Evolutionary conservation across 495 filamentous ascomycete species (phyloP).

Genomic region (Tuber magnatum): DNA sequence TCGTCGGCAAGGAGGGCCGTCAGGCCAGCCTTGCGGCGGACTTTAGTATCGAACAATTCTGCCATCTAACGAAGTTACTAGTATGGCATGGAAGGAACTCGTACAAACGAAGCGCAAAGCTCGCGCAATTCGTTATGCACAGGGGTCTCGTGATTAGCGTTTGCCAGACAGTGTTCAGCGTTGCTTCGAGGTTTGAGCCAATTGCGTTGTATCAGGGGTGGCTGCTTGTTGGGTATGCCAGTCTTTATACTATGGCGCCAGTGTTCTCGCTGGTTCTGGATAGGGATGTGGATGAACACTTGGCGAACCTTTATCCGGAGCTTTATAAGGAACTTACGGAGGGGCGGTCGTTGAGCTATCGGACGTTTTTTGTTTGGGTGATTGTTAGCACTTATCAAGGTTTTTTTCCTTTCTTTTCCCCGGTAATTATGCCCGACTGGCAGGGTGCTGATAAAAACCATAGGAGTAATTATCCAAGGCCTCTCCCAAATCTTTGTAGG

Average conservation of each 20-base stretch:
- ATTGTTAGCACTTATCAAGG: conserved; percentile 88
- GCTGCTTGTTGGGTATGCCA: conserved; percentile 95
- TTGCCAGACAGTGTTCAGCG: conserved; percentile 95
- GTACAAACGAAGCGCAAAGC: conserved; percentile 91
- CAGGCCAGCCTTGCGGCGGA: conserved; percentile 93
- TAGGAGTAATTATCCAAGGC: conserved; percentile 77
- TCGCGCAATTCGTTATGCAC: conserved; percentile 98
- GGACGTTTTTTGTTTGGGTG: conserved; percentile 97
- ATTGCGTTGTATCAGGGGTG: conserved; percentile 87
- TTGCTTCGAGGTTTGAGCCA: conserved; percentile 82
- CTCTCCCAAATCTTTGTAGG: conserved; percentile 77
- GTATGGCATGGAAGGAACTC: conserved; percentile 97
- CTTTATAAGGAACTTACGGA: conserved; percentile 91
- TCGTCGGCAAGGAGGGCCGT: conserved; percentile 94
- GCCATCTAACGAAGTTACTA: conserved; percentile 88
- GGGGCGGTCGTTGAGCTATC: conserved; percentile 76
- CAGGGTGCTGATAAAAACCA: neutral
- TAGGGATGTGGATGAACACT: conserved; percentile 83
- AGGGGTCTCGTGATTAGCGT: conserved; percentile 89
- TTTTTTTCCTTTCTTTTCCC: neutral
- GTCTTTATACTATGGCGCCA: conserved; percentile 87
- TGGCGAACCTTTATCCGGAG: conserved; percentile 93
- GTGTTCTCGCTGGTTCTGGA: conserved; percentile 96
- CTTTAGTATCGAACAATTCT: conserved; percentile 91
- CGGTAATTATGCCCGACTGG: neutral